Base-by-base conservation (phyloP, 148 eudicot genomes). In the Silene conica region DNA sequence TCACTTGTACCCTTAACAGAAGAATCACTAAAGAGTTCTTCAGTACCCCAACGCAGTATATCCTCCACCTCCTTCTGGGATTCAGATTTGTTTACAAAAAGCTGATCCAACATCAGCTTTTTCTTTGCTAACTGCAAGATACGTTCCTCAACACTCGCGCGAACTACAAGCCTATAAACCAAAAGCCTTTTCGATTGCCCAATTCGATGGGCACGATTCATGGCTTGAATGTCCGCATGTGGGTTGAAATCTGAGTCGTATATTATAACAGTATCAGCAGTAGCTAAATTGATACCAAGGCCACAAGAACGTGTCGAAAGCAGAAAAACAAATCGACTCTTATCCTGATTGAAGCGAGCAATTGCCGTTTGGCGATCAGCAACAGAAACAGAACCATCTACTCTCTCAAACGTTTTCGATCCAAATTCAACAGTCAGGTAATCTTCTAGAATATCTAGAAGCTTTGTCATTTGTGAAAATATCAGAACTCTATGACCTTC, bases 111-210 rank as follows among this genome's bases (percentile, higher is more conserved):
- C 99, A 96, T 92, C 79, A 96, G 80, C 75, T 96, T 96, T 84
- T 87, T 96, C 85, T 89, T 96, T 34, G 99, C 97, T 73, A 96
- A 89, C 89, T 92, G 99, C 86, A 96, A 88, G 31, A 96, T 96
- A 26, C 99, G 91, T 74, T 96, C 99, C 83, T 96, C 99, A 76
- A 96, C 99, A 88, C 99, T 96, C 52, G 99, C 99, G 78, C 97
- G 99, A 43, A 96, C 99, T 48, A 96, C 92, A 63, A 96, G 92
- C 87, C 99, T 82, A 83, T 89, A 96, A 69, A 96, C 97, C 79
- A 96, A 82, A 76, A 96, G 96, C 74, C 92, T 83, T 0, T 96
- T 96, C 15, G 97, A 87, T 75, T 96, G 99, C 41, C 99, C 99
- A 41, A 96, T 96, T 71, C 99, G 89, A 83, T 96, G 99, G 6